A percentile compares a stretch with the other conserved stretches of the same genome.
phyloP scores from a whole-genome alignment of 129 eudicot genomes.

The Mikania micrantha region DNA sequence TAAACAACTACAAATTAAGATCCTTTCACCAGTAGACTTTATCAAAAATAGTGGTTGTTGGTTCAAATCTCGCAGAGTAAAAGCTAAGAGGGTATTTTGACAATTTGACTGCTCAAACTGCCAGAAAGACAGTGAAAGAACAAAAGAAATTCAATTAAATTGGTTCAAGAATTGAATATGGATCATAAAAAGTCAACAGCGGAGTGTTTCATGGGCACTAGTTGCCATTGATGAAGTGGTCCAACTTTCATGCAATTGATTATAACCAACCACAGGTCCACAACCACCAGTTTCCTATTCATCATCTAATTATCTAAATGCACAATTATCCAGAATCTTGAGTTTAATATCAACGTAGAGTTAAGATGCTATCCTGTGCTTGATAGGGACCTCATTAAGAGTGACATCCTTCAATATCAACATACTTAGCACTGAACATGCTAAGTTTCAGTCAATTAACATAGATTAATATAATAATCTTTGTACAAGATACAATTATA shows the following conservation, averaged over 20 bases:
- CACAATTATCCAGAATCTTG: slow-evolving; percentile 19
- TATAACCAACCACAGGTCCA: slow-evolving; percentile 34
- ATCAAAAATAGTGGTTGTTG: background rate
- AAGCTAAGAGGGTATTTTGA: background rate
- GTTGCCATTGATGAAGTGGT: slow-evolving; percentile 30
- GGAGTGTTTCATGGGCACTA: slow-evolving; percentile 22
- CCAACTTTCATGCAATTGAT: slow-evolving; percentile 33
- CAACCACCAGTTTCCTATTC: slow-evolving; percentile 15
- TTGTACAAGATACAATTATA: background rate
- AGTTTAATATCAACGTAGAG: slow-evolving; percentile 15
- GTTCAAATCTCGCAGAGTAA: background rate
- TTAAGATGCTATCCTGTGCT: slow-evolving; percentile 21
- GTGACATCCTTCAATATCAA: background rate
- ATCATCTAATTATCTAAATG: slow-evolving; percentile 10
- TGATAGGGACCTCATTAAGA: slow-evolving; percentile 28
- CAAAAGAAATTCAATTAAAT: background rate
- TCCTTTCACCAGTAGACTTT: background rate
- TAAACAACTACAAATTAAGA: background rate
- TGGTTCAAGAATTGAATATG: slow-evolving; percentile 9
- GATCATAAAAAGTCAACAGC: slow-evolving; percentile 8
- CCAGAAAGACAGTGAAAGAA: background rate
- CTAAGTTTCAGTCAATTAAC: slow-evolving; percentile 1
- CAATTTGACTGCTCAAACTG: background rate
- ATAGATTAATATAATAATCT: background rate
- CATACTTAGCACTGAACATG: background rate